Conservation (phyloP, 306 rosid genomes). For the Lathyrus sativus region DNA sequence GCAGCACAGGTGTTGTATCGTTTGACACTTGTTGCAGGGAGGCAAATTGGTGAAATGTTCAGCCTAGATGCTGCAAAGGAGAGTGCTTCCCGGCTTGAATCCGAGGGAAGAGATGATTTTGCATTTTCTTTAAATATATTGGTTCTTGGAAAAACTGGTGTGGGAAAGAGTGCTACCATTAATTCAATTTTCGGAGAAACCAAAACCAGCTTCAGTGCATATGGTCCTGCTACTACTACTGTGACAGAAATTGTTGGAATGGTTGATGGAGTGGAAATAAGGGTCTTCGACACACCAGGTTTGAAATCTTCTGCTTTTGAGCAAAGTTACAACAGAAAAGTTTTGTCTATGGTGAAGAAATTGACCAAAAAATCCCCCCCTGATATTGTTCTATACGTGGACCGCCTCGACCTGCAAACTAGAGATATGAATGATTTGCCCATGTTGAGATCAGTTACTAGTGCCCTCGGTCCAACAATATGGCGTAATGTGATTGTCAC, state of each 20-base stretch:
- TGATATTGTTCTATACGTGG: conserved; percentile 90
- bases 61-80: conserved; percentile 77
- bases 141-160: conserved; percentile 92
- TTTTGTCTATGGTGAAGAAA: conserved; percentile 70
- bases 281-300: conserved; percentile 93
- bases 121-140: conserved; percentile 74
- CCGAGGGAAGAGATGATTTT: conserved; percentile 64
- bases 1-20: conserved; percentile 88
- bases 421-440: conserved; percentile 93
- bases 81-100: conserved; percentile 75
- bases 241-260: conserved; percentile 81
- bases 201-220: conserved; percentile 69
- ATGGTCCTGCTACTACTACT: conserved; percentile 76
- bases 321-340: conserved; percentile 63
- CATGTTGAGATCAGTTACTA: conserved; percentile 64
- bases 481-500: conserved; percentile 83
- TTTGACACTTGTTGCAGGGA: conserved; percentile 69
- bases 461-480: conserved; percentile 71
- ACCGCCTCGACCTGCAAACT: conserved; percentile 85
- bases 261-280: conserved; percentile 79
- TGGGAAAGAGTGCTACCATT: conserved; percentile 97
- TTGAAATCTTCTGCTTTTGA: conserved; percentile 80
- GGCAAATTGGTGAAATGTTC: conserved; percentile 61
- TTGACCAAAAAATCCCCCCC: conserved; percentile 77
- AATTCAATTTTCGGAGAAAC: conserved; percentile 92